Base-by-base conservation (phyloP, 2,329 filamentous ascomycete species). In the Stagonosporopsis vannaccii region DNA sequence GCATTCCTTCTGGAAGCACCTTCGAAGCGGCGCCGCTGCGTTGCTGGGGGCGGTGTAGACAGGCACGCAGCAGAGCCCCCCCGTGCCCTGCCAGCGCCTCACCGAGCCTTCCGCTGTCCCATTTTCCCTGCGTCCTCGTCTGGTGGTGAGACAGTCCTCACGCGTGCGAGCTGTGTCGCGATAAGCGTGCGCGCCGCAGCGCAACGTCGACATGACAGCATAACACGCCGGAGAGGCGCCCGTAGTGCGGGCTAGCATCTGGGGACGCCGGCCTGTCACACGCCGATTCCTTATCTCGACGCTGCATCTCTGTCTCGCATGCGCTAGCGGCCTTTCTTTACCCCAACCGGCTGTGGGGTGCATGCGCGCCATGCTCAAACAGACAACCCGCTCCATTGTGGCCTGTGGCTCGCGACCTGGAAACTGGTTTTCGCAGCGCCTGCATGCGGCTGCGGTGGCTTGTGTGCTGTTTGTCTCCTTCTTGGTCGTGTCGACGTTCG, bases 271-370 rank as follows among this genome's bases (percentile, higher is more conserved):
- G 63, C 70, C 70, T 71, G 61, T 70, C 59, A 70, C 56, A 58
- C 42, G 26, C 40, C 56, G 42, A 54, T 59, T 64, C 58, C 60
- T 73, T 73, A 73, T 73, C 70, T 66, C 58, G 41, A 36, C 28
- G 20, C 39, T 45, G 44, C 46, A 37, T 55, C 44, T 59, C 55
- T 56, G 41, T 51, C 53, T 30, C 37, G 47, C 53, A 56, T 51
- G 47, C 53, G 48, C 53, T 41, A 51, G 25, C 13, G 3, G 41
- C 28, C 19, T 41, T 46, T 44, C 50, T 19, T 44, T 51, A 42
- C 59, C 55, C 50, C 26, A 55, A 32, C 49, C 33, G 52, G 48
- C 47, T 65, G 61, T 63, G 62, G 61, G 62, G 61, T 65, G 60
- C 62, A 64, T 64, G 23, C 20, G 42, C n/a, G 48, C 47, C 19